Conservation (phyloP, 352 stramenopile genomes). For the Phytopythium boreale region DNA sequence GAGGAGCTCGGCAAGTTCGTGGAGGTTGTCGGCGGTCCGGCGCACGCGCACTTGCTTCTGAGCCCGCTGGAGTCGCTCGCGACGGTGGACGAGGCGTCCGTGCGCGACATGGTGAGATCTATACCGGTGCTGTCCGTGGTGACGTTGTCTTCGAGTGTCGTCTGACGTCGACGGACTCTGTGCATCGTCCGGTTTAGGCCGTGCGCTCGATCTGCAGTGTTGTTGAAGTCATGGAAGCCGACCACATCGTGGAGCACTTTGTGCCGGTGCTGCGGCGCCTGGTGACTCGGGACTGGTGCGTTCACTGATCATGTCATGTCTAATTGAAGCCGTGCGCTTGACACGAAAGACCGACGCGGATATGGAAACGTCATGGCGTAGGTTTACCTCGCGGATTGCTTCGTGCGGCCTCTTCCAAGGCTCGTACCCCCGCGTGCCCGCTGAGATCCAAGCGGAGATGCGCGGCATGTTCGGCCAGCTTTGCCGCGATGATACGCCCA, state of each 20-base stretch:
- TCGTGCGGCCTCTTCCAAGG: constrained; percentile 83
- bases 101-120: constrained; percentile 82
- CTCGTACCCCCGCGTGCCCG: constrained; percentile 49
- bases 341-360: neutral
- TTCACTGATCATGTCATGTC: constrained; percentile 11
- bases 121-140: neutral
- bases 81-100: constrained; percentile 93
- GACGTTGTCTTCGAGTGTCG: neutral
- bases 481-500: constrained; percentile 96
- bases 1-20: constrained; percentile 91
- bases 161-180: neutral
- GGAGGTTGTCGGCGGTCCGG: constrained; percentile 88
- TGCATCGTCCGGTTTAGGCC: constrained; percentile 35
- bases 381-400: constrained; percentile 84
- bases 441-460: constrained; percentile 79
- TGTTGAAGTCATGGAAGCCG: constrained; percentile 78
- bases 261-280: constrained; percentile 92
- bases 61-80: constrained; percentile 93
- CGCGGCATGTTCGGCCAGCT: constrained; percentile 91
- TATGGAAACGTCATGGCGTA: neutral
- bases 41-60: constrained; percentile 89
- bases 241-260: constrained; percentile 90
- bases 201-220: constrained; percentile 89
- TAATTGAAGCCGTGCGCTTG: neutral
- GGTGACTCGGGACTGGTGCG: constrained; percentile 96